Base-by-base conservation (phyloP, 371 early-diverging fungal species). In the Mucor velutinosus region DNA sequence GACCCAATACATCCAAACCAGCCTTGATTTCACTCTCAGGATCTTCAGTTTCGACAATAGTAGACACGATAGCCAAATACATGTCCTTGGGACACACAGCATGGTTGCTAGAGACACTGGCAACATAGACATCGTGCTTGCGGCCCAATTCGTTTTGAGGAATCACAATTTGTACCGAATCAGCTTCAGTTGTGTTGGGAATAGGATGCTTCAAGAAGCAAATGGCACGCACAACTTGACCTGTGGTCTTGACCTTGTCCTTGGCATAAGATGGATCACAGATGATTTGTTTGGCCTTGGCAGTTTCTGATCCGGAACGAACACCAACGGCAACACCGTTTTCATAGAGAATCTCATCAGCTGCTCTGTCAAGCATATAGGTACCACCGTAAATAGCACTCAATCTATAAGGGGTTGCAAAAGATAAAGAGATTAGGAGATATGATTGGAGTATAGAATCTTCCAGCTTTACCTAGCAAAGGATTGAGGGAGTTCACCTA, bases 401-500 rank as follows among this genome's bases (percentile, higher is more conserved):
- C 73, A 97, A 83, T 61, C 90, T 87, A 49, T 1, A 17, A 49
- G 47, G 29, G 30, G 7, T n/a, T 30, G 4, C 7, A 33, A 8
- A 23, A 41, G 29, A 56, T 19, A 17, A 21, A n/a, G n/a, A 19
- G 12, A 25, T 51, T 51, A 51, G 51, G 51, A 51, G 45, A 45
- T 45, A 6, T 29, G 5, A 5, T 33, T 32, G 5, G 3, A 27
- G 15, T 37, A 49, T 19, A 71, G 19, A 55, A 19, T 0, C 45
- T 45, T 45, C 19, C 19, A 19, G 21, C 17, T 35, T 58, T 60
- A 69, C 62, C 47, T 45, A 27, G 74, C 69, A 60, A 72, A 58
- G 15, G 97, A 95, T 85, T 99, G 99, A 43, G 99, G 99, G 55
- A 99, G 88, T 74, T 99, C 99, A 65, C 99, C 99, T 58, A 99